These are phyloP conservation scores for Candida tammaniensis DNA, from an alignment of 805 yeast genomes.

Conservation along the genomic window DNA sequence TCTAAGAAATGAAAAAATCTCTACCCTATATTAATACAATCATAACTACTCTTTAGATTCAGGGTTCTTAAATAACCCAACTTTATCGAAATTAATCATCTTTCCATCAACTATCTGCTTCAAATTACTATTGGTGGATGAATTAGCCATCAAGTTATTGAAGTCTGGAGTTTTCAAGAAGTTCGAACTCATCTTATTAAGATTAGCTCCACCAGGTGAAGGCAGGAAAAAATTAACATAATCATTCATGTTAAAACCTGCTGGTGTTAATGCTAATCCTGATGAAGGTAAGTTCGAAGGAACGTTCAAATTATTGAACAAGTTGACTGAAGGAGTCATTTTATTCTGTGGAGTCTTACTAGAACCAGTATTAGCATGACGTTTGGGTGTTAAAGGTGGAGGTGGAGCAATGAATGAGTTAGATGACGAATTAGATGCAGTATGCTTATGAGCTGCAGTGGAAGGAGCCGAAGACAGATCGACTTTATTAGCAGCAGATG, in stretches of 20 bases:
- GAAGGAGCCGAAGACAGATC: slow-evolving; percentile 19
- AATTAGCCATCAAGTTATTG: slow-evolving; percentile 24
- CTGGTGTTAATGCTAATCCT: slow-evolving; percentile 49
- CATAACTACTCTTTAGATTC: slow-evolving; percentile 7
- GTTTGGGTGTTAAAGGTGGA: slow-evolving; percentile 44
- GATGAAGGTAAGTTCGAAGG: slow-evolving; percentile 36
- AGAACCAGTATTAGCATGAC: slow-evolving; percentile 19
- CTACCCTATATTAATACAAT: too few species aligned
- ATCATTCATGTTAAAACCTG: slow-evolving; percentile 79
- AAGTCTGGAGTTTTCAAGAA: slow-evolving; percentile 42
- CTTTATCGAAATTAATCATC: slow-evolving; percentile 42
- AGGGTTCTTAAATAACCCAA: slow-evolving; percentile 21
- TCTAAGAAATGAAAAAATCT: too few species aligned
- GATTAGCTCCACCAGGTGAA: slow-evolving; percentile 44
- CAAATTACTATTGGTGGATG: slow-evolving; percentile 4
- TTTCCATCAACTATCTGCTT: slow-evolving; percentile 37
- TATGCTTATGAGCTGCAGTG: slow-evolving; percentile 15
- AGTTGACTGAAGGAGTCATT: slow-evolving; percentile 37
- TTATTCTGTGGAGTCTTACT: slow-evolving; percentile 41
- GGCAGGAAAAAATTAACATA: slow-evolving; percentile 79
- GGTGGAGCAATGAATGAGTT: slow-evolving; percentile 36
- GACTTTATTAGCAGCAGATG: neutral
- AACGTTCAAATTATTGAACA: slow-evolving; percentile 22
- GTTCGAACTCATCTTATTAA: slow-evolving; percentile 16
- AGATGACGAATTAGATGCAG: slow-evolving; percentile 15